Evolutionary conservation across 352 stramenopile species (phyloP).

Genomic region (Phytopythium ostracodes): DNA sequence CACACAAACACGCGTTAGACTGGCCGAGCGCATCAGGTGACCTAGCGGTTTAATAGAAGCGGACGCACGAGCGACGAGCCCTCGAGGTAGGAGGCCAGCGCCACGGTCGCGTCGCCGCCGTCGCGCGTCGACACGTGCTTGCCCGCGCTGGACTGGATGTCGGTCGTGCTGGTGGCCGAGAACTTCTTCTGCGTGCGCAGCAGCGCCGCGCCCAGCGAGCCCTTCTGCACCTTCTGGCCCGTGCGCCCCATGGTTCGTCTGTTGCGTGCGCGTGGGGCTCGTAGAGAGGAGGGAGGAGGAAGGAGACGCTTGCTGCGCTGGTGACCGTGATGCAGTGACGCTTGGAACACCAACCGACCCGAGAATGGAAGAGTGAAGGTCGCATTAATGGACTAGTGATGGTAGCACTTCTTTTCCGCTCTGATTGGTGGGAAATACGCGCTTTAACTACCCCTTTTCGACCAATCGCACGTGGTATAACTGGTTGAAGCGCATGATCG

Average conservation of each 20-base stretch:
- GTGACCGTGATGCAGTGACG: neutral
- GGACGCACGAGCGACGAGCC: conserved; percentile 63
- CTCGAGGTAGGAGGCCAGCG: conserved; percentile 83
- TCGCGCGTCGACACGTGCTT: conserved; percentile 83
- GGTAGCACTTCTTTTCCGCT: neutral
- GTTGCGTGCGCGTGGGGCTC: too few relatives aligned
- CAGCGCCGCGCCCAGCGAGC: conserved; percentile 68
- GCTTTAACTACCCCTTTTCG: neutral
- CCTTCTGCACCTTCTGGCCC: conserved; percentile 69
- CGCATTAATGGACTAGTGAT: neutral
- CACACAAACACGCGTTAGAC: too few relatives aligned
- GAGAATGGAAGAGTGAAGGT: conserved; percentile 1
- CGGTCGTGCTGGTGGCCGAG: conserved; percentile 57
- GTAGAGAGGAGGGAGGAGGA: neutral
- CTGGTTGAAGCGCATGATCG: conserved; percentile 5
- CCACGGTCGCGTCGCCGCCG: conserved; percentile 74
- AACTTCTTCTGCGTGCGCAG: conserved; percentile 74
- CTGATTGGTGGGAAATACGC: neutral
- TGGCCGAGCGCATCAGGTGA: too few relatives aligned
- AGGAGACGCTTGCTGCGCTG: neutral
- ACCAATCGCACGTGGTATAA: neutral
- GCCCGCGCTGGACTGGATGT: conserved; percentile 77
- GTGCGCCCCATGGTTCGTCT: conserved; percentile 63
- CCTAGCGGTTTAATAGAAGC: neutral
- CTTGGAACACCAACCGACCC: conserved; percentile 3